These are phyloP conservation scores for Lantana camara DNA, from an alignment of 257 asterid genomes.

Conservation along the genomic window DNA sequence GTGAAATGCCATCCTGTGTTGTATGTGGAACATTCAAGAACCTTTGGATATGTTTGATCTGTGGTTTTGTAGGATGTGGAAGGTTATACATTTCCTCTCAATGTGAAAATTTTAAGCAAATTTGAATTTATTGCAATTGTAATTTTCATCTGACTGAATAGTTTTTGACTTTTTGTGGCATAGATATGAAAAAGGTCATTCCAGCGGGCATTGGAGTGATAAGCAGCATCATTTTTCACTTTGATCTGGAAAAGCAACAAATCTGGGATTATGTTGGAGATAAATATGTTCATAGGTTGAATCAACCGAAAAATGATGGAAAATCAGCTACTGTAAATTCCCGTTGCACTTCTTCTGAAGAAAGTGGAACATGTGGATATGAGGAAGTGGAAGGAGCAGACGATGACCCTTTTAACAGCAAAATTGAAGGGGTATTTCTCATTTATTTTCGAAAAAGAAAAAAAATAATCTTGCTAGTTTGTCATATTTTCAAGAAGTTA, in stretches of 20 bases:
- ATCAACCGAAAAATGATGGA: conserved; percentile 81
- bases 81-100: conserved; percentile 43
- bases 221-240: conserved; percentile 82
- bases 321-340: conserved; percentile 54
- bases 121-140: too few relatives aligned
- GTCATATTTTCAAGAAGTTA: not conserved
- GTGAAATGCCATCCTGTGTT: conserved; percentile 80
- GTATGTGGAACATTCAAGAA: conserved; percentile 80
- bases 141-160: conserved; percentile 13
- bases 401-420: conserved; percentile 80
- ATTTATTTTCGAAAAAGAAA: not conserved
- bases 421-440: conserved; percentile 81
- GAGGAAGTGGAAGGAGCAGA: conserved; percentile 70
- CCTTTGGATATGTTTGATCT: conserved; percentile 90
- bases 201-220: conserved; percentile 87
- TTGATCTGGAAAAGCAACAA: conserved; percentile 83
- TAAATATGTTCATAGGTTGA: conserved; percentile 85
- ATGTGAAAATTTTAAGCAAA: too few relatives aligned
- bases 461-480: not conserved
- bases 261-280: conserved; percentile 99
- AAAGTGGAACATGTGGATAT: conserved; percentile 65
- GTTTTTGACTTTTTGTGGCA: conserved; percentile 17
- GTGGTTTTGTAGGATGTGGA: conserved; percentile 99
- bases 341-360: conserved; percentile 55
- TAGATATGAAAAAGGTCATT: conserved; percentile 88